Evolutionary conservation across 106 monocot genomes (phyloP), one percentile per base, ranked within the genome.

Genomic region (Iris macrosiphon): DNA sequence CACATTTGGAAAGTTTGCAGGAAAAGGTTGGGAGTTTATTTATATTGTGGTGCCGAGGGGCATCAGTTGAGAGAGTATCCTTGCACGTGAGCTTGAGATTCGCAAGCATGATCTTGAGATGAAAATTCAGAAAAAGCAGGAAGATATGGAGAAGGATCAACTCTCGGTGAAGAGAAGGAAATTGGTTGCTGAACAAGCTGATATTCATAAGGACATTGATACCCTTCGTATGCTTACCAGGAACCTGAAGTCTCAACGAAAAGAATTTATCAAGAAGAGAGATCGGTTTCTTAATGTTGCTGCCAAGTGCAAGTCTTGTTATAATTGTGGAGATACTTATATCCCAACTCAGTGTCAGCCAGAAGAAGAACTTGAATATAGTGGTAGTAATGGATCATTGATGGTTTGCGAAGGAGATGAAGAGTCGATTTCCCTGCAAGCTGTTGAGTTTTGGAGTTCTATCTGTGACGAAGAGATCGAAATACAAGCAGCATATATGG

Each of bases 151-250:
- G 57, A 80, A 67, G 44, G 62, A 83, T 41, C 72, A 72, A 22
- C 63, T 83, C 56, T 24, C 40, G 7, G 39, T 42, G 9, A 62
- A 77, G 12, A n/a, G n/a, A n/a, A 58, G 7, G 57, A 98, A 68
- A 59, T 69, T 90, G n/a, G 75, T 86, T 47, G 55, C 42, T 48
- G 90, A 86, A 13, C 73, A 75, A 58, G 12, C 32, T 40, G 96
- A 98, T 47, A 87, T 98, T 61, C 79, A 73, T 32, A 86, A 67
- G 39, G 96, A 98, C 40, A 83, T 98, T 55, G 86, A 90, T 11
- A 77, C 69, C 23, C 75, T 98, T 8, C 59, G 63, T 13, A 29
- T 55, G n/a, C 90, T 98, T 31, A 90, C 83, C 56, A 74, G 63
- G 60, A 79, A 67, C 41, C 33, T 98, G 63, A 98, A 87, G 54